A percentile compares a stretch with the other conserved stretches of the same genome.
Evolutionary conservation across 2,329 filamentous ascomycete genomes (phyloP).

Genomic region (Aspergillus caelatus): DNA sequence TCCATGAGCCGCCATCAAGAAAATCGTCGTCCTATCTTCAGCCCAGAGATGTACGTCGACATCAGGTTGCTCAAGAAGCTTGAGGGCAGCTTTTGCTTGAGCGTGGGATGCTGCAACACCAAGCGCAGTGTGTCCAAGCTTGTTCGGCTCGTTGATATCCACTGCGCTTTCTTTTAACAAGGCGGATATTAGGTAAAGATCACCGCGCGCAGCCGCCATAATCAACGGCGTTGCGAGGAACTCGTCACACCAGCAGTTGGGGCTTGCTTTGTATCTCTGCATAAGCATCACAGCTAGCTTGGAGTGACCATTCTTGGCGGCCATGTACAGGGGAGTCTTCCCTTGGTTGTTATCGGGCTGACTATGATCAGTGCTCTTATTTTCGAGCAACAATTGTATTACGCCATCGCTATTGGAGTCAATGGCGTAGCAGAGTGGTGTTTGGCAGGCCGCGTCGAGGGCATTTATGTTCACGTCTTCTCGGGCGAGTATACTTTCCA

Average conservation of each 20-base stretch:
- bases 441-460: neutral
- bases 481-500: neutral
- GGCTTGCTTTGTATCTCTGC: neutral
- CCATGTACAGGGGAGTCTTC: neutral
- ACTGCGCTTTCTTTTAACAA: neutral
- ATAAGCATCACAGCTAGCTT: neutral
- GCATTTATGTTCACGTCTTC: neutral
- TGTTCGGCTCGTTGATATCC: neutral
- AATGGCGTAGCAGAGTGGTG: neutral
- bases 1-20: too few relatives aligned
- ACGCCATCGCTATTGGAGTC: neutral
- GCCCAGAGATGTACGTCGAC: neutral
- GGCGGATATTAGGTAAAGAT: neutral
- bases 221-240: neutral
- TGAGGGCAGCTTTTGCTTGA: neutral
- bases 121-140: neutral
- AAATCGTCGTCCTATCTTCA: neutral
- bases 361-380: neutral
- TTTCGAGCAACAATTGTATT: neutral
- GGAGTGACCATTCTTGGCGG: neutral
- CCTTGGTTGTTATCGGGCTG: neutral
- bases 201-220: neutral
- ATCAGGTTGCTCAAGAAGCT: neutral
- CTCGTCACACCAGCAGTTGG: neutral
- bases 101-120: neutral